Conservation (phyloP, 768 basidiomycete species). For the Tubosaeta sp. region DNA sequence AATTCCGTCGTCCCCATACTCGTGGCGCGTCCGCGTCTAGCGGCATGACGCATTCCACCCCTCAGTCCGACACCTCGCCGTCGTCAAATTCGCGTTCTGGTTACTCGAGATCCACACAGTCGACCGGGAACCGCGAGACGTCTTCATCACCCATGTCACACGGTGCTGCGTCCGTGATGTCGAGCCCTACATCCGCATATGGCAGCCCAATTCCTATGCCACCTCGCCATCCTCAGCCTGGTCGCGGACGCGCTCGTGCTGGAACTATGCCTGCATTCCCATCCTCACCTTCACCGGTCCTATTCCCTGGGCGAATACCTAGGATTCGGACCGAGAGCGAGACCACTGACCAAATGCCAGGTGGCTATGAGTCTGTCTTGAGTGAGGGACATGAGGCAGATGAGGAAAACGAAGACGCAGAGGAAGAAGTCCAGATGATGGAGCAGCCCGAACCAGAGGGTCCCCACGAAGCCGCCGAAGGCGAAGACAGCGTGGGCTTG, state of each 20-base stretch:
- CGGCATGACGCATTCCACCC: slow-evolving; percentile 38
- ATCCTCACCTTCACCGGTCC: slow-evolving; percentile 34
- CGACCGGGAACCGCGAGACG: slow-evolving; percentile 56
- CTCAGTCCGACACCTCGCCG: slow-evolving; percentile 33
- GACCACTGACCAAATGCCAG: slow-evolving; percentile 22
- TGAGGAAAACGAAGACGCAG: slow-evolving; percentile 30
- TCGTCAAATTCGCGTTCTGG: slow-evolving; percentile 38
- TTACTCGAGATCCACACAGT: slow-evolving; percentile 47
- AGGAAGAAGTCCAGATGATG: slow-evolving; percentile 35
- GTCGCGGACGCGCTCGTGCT: slow-evolving; percentile 36
- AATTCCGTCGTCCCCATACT: slow-evolving; percentile 44
- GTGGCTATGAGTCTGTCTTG: slow-evolving; percentile 29
- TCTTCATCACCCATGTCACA: slow-evolving; percentile 55
- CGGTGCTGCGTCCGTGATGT: slow-evolving; percentile 33
- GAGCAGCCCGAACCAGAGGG: slow-evolving; percentile 48
- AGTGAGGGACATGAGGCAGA: slow-evolving; percentile 29
- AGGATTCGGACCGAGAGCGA: slow-evolving; percentile 30
- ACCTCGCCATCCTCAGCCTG: slow-evolving; percentile 40
- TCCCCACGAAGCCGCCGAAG: slow-evolving; percentile 56
- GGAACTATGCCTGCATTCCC: slow-evolving; percentile 36
- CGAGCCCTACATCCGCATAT: slow-evolving; percentile 34
- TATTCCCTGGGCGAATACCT: slow-evolving; percentile 24
- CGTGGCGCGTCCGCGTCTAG: slow-evolving; percentile 42
- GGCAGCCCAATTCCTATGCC: slow-evolving; percentile 44
- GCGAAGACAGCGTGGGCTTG: slow-evolving; percentile 58